Percentiles rank a stretch among this genome's conserved stretches.
Evolutionary conservation across 2,329 filamentous ascomycete species (phyloP).

Genomic region (Bipolaris victoriae): DNA sequence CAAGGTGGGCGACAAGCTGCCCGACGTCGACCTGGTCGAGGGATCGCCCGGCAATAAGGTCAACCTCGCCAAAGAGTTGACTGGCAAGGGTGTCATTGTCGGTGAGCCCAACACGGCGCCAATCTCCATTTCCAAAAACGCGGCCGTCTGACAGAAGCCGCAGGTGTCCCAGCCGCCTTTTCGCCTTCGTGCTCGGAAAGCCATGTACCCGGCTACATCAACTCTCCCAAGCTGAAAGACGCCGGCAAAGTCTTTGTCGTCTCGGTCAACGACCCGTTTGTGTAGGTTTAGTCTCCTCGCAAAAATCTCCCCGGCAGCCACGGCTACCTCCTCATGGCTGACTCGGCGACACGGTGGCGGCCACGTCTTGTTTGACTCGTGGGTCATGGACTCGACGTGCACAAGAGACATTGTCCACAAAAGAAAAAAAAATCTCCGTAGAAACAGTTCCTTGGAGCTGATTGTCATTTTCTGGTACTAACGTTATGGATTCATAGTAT

Average conservation of each 20-base stretch:
- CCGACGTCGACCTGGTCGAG: constrained; percentile 78
- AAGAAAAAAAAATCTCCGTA: neutral
- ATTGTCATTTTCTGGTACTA: constrained; percentile 15
- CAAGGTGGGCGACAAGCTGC: constrained; percentile 79
- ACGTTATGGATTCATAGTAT: constrained; percentile 62
- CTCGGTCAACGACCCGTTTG: constrained; percentile 92
- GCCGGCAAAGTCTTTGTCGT: constrained; percentile 89
- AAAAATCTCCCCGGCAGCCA: constrained; percentile 17
- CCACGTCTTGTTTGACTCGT: constrained; percentile 18
- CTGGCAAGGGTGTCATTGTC: constrained; percentile 78
- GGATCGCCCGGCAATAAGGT: constrained; percentile 90
- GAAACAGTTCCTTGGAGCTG: constrained; percentile 12
- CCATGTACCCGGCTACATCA: constrained; percentile 88
- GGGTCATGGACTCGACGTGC: constrained; percentile 18
- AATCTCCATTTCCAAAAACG: constrained; percentile 9
- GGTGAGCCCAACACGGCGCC: constrained; percentile 28
- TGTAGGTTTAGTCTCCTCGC: constrained; percentile 64
- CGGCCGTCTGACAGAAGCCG: constrained; percentile 10
- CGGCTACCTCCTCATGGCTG: neutral
- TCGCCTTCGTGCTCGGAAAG: constrained; percentile 67
- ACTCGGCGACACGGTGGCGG: constrained; percentile 4
- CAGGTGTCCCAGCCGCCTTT: constrained; percentile 53
- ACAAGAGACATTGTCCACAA: constrained; percentile 10
- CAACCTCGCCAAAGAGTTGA: constrained; percentile 79
- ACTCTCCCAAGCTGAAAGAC: constrained; percentile 75